Evolutionary conservation across 768 basidiomycete species (phyloP).

Genomic region (Russula brevipes): DNA sequence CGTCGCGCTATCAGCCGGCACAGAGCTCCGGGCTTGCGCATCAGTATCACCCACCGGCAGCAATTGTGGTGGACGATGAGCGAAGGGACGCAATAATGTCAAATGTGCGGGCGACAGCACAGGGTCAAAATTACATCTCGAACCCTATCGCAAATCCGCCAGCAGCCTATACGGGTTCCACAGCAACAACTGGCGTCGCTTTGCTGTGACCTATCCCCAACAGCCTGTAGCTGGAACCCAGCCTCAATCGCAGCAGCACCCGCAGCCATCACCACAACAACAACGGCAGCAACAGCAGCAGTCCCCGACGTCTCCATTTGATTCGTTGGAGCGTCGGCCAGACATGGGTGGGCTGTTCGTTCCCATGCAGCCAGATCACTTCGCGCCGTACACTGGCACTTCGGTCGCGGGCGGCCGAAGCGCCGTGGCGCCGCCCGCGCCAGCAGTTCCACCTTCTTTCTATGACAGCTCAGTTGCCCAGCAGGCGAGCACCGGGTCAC

Average conservation of each 20-base stretch:
- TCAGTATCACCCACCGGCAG: slow-evolving; percentile 56
- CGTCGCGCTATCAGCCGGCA: slow-evolving; percentile 48
- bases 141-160: slow-evolving; percentile 70
- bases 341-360: slow-evolving; percentile 69
- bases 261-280: slow-evolving; percentile 30
- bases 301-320: slow-evolving; percentile 44
- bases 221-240: slow-evolving; percentile 28
- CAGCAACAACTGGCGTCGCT: slow-evolving; percentile 55
- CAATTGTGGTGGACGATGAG: slow-evolving; percentile 64
- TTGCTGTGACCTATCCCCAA: slow-evolving; percentile 47
- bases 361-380: slow-evolving; percentile 82
- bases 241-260: slow-evolving; percentile 16
- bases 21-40: slow-evolving; percentile 62
- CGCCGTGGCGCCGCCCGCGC: slow-evolving; percentile 47
- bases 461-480: slow-evolving; percentile 60
- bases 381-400: slow-evolving; percentile 45
- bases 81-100: slow-evolving; percentile 79
- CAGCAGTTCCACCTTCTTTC: slow-evolving; percentile 58
- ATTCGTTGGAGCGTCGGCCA: slow-evolving; percentile 54
- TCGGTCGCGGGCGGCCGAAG: slow-evolving; percentile 32
- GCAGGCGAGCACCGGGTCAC: slow-evolving; percentile 22
- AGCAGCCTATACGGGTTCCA: slow-evolving; percentile 57
- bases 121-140: slow-evolving; percentile 31
- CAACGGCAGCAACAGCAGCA: slow-evolving; percentile 37
- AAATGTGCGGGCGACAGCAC: slow-evolving; percentile 62